Conservation (phyloP, 371 early-diverging fungal genomes). For the Syncephalastrum sp. region DNA sequence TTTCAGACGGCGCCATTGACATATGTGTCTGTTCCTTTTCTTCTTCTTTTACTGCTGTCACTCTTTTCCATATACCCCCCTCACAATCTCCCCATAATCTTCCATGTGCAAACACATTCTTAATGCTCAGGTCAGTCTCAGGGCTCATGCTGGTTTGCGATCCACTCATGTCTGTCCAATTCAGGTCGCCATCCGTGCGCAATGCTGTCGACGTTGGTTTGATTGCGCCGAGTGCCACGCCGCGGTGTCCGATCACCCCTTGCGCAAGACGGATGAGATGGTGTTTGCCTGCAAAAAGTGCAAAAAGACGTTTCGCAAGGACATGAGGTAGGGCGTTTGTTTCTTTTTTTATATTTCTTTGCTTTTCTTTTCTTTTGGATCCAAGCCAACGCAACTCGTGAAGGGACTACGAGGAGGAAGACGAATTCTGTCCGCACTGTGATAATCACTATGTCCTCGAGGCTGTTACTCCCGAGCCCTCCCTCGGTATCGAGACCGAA, state of each 20-base stretch:
- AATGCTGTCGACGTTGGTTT: constrained; percentile 95
- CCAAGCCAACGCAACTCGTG: too few relatives aligned
- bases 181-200: constrained; percentile 88
- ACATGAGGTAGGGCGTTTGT: constrained; percentile 61
- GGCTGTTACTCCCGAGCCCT: constrained; percentile 86
- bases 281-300: constrained; percentile 98
- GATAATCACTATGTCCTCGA: constrained; percentile 95
- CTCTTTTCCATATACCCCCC: constrained; percentile 1
- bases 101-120: constrained; percentile 92
- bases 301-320: constrained; percentile 95
- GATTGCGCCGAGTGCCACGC: constrained; percentile 96
- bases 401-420: constrained; percentile 88
- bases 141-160: background rate
- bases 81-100: background rate
- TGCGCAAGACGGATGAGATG: constrained; percentile 88
- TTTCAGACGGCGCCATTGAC: too few relatives aligned
- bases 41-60: background rate
- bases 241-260: constrained; percentile 77
- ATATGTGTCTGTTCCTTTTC: background rate
- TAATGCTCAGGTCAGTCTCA: constrained; percentile 84
- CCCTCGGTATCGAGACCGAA: constrained; percentile 87
- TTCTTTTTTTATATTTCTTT: background rate
- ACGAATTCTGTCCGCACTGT: constrained; percentile 97
- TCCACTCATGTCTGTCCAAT: constrained; percentile 3
- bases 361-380: too few relatives aligned